phyloP scores from a whole-genome alignment of 1,284 basidiomycete genomes.

The Ustilago loliicola region DNA sequence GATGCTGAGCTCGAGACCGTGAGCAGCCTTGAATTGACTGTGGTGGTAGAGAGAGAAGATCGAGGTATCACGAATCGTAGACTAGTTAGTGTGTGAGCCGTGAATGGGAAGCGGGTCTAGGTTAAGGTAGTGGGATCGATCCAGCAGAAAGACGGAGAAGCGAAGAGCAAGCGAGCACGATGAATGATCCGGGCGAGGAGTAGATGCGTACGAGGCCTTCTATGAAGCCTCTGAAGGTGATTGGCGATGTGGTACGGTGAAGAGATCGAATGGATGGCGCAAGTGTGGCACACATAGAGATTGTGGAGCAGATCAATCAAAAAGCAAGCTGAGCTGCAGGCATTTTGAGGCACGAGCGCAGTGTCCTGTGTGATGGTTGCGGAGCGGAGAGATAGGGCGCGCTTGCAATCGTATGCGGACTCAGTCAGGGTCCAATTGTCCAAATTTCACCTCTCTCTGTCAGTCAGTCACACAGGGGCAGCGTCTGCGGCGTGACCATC shows the following conservation, averaged over 20 bases:
- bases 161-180: not conserved
- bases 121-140: not conserved
- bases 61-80: not conserved
- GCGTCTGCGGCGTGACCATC: no score
- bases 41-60: not conserved
- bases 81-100: not conserved
- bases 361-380: not conserved
- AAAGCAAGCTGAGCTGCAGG: not conserved
- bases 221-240: not conserved
- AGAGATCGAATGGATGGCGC: not conserved
- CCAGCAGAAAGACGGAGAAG: no score
- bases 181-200: not conserved
- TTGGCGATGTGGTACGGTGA: not conserved
- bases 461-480: no score
- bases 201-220: not conserved
- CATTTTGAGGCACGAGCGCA: not conserved
- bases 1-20: conserved; percentile 17
- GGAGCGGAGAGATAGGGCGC: conserved; percentile 19
- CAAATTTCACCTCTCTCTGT: not conserved
- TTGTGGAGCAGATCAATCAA: conserved; percentile 1
- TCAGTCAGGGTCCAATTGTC: conserved; percentile 13
- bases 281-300: not conserved
- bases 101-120: not conserved
- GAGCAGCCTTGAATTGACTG: conserved; percentile 35
- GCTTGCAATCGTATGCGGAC: conserved; percentile 1